These are phyloP conservation scores for Arthromyces matolae DNA, from an alignment of 768 basidiomycete species.

Conservation along the genomic window DNA sequence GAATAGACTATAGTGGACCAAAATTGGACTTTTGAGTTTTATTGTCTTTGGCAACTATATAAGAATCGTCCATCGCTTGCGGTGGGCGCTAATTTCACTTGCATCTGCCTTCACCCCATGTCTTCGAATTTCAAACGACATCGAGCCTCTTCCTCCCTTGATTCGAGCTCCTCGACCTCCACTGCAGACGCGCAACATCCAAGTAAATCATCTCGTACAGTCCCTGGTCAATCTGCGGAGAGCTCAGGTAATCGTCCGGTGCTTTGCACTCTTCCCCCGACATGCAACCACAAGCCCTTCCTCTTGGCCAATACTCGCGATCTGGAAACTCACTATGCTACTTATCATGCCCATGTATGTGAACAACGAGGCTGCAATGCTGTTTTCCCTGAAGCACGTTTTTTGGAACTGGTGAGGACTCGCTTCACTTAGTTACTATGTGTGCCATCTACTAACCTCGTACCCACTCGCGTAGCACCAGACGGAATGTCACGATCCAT, in stretches of 20 bases:
- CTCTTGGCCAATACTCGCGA: conserved; percentile 62
- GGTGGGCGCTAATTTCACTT: no score
- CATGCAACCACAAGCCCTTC: conserved; percentile 68
- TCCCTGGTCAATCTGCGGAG: conserved; percentile 14
- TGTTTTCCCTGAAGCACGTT: conserved; percentile 80
- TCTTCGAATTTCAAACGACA: conserved; percentile 32
- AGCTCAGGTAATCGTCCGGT: conserved; percentile 34
- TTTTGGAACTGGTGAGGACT: conserved; percentile 72
- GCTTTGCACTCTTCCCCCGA: conserved; percentile 77
- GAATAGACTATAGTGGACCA: no score
- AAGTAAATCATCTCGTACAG: conserved; percentile 28
- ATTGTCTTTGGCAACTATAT: no score
- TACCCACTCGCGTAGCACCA: conserved; percentile 50
- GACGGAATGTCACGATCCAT: conserved; percentile 85
- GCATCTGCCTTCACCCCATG: conserved; percentile 10
- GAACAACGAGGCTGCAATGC: conserved; percentile 64
- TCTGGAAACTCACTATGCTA: conserved; percentile 80
- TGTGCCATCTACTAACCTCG: background rate
- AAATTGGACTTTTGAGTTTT: no score
- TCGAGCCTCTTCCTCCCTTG: conserved; percentile 34
- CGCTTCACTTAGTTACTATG: background rate
- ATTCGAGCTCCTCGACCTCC: conserved; percentile 31
- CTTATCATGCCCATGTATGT: conserved; percentile 81
- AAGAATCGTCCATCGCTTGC: no score
- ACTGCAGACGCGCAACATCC: conserved; percentile 25